These are phyloP conservation scores for Phytophthora lateralis DNA, from an alignment of 352 stramenopile species.

Conservation along the genomic window DNA sequence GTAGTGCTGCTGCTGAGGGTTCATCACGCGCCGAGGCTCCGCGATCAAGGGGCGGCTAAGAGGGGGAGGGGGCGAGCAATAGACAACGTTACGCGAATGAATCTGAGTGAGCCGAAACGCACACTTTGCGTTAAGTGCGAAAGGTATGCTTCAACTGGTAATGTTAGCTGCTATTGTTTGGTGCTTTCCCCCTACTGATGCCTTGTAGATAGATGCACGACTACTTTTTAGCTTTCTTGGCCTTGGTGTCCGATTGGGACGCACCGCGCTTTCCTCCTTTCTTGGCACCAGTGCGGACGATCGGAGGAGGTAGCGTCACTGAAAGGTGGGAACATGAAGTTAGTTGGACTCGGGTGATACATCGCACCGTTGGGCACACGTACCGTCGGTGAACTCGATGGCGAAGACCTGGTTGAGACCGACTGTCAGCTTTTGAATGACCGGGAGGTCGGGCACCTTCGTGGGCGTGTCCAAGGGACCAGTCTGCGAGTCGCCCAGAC, in stretches of 20 bases:
- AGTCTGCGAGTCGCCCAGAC: constrained; percentile 46
- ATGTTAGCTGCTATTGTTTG: not conserved
- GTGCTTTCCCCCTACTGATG: not conserved
- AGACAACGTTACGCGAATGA: constrained; percentile 3
- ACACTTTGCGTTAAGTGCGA: not conserved
- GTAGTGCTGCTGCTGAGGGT: constrained; percentile 67
- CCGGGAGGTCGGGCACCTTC: constrained; percentile 54
- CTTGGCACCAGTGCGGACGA: constrained; percentile 30
- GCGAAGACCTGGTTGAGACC: constrained; percentile 81
- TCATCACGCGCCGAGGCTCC: constrained; percentile 31
- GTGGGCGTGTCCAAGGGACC: constrained; percentile 50
- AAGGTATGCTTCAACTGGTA: not conserved
- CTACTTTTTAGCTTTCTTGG: constrained; percentile 51
- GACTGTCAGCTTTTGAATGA: constrained; percentile 66
- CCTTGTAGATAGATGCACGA: too few species aligned
- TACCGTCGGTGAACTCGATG: constrained; percentile 79
- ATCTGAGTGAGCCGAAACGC: constrained; percentile 22
- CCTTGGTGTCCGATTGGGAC: constrained; percentile 7
- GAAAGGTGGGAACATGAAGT: constrained; percentile 7
- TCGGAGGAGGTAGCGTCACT: constrained; percentile 60
- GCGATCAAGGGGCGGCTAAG: not conserved
- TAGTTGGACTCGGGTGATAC: not conserved
- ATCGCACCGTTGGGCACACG: constrained; percentile 6
- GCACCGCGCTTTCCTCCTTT: constrained; percentile 19
- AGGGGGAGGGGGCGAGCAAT: constrained; percentile 7